Base-by-base conservation (phyloP, 768 basidiomycete genomes). In the Leccinum longicurvipes region DNA sequence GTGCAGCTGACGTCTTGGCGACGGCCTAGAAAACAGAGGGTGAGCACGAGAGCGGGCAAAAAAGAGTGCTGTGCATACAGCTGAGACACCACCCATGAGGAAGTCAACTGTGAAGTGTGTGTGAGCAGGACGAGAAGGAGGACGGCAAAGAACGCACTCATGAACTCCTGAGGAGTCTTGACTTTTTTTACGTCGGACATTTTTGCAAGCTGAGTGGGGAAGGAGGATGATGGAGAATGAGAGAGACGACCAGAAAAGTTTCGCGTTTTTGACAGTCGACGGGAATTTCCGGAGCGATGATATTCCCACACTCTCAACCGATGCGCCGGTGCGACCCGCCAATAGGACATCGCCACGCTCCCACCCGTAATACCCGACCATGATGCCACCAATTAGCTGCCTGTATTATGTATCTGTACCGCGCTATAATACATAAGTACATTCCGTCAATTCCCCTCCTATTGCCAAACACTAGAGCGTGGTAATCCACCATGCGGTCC, bases 1-100 rank as follows among this genome's bases (percentile, higher is more conserved):
- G 97, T 62, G 97, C 97, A 67, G 97, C 97, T 63, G 90, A 91
- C 63, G 97, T 98, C 85, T 99, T 99, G 54, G 97, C 90, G 74
- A 98, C 92, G 66, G 97, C 97, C 92, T 94, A 59, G 25, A 73
- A 32, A 57, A 57, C 32, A 58, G 46, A 53, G 54, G 54, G 53
- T 73, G 55, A 72, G 59, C 21, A 54, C 15, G 53, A 28, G 39
- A 58, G 6, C 14, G 31, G 9, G 41, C 0, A 28, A 7, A 28
- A 51, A 39, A 29, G 23, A 47, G 29, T 1, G 11, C 4, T 19
- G 60, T 53, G 79, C 87, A 49, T 73, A 91, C 89, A 68, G 91
- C 90, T 61, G 91, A 92, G 67, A 93, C 89, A 87, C 91, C 93
- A 73, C 93, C 93, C 93, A 95, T 95, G 78, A 94, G 73, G 84